Base-by-base conservation (phyloP, 2,329 filamentous ascomycete genomes). In the Aspergillus novofumigatus region DNA sequence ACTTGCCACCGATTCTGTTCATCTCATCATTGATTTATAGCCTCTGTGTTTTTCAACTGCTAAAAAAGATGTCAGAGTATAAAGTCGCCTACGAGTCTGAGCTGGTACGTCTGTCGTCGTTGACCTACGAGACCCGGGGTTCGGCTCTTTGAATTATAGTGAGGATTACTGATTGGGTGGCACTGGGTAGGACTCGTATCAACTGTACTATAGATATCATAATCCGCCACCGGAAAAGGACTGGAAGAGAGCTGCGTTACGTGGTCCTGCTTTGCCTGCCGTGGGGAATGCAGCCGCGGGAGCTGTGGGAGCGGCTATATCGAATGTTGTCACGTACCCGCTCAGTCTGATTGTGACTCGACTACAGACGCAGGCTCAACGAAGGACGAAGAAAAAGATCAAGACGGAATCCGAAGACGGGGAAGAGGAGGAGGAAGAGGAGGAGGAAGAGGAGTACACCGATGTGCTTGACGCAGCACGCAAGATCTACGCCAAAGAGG, bases 261-360 rank as follows among this genome's bases (percentile, higher is more conserved):
- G 66, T 3, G 73, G 75, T 1, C 73, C 73, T 23, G 79, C 79
- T 0, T 74, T 94, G 4, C 88, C 90, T 51, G 90, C 91, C 35
- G 78, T 96, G 8, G 89, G 90, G 48, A 91, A 96, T 77, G 92
- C 90, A 54, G 74, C 90, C 32, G 91, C 91, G 3, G 92, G 92
- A 52, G 89, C 90, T 4, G 78, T 86, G 0, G 91, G 91, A 38
- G 89, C 90, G 0, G 88, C 90, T 17, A 82, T 93, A 58, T 90
- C 91, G 10, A 93, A 92, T 65, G 81, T 91, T 49, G 75, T 86
- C 54, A 86, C 90, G 5, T 95, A 96, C 70, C 92, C 92, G 1
- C 82, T 96, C 56, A 89, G 91, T 66, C 83, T 95, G 47, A 85
- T 94, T 60, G 88, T 91, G 55, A 92, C 91, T 26, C 85, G 91